Evolutionary conservation across 306 rosid genomes (phyloP), one percentile per base, ranked within the genome.

Genomic region (Rosa multiflora): DNA sequence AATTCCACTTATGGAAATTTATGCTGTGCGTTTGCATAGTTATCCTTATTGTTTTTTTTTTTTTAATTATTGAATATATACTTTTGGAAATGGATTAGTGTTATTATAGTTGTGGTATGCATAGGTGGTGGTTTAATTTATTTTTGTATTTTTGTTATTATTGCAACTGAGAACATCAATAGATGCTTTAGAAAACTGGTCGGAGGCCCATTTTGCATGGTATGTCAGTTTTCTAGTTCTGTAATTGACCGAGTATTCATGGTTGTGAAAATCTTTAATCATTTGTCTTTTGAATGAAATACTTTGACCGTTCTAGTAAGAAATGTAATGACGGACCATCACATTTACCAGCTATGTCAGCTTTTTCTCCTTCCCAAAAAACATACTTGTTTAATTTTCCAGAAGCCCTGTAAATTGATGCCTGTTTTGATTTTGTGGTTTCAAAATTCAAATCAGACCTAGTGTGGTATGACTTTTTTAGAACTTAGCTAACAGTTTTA

Each of bases 91-190:
- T 42, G 37, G 72, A 46, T 46, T 48, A 21, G 44, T 74, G 63
- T 66, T 70, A 62, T 78, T 21, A 58, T 68, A 56, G n/a, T 10
- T 66, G 62, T 26, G 61, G 47, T 46, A 20, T 39, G 66, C 70
- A 63, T 62, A 46, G 43, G 26, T 15, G 72, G 59, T 66, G 21
- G 39, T 43, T 58, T 40, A 61, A 20, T 56, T 52, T 53, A 53
- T 9, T 20, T 55, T 0, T 55, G 1, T 58, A 23, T 21, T 9
- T 21, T 9, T 58, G 64, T 21, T 58, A n/a, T 29, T 0, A 26
- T 17, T 18, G n/a, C 37, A 10, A 48, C 23, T 8, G 4, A 64
- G 10, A n/a, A 37, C 37, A 17, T 20, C 37, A 47, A 35, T 59
- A 32, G 7, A 71, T 71, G 51, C 10, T 10, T 42, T 59, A 56